Percentiles rank a stretch among this genome's conserved stretches.
Evolutionary conservation across 106 monocot genomes (phyloP).

Genomic region (Narthecium ossifragum): DNA sequence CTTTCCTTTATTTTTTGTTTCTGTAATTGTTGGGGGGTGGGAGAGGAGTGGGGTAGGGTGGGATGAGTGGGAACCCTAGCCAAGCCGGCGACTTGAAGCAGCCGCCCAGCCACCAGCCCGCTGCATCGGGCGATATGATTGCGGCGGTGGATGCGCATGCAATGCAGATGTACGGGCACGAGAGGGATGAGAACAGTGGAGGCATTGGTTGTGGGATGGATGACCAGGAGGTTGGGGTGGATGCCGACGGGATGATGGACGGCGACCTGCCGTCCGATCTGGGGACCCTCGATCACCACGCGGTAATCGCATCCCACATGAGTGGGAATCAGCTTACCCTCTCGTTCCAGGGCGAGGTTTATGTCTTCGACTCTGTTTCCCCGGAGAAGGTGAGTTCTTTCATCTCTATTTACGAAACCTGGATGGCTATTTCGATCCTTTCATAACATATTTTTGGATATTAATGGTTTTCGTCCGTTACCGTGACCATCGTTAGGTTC

Average conservation of each 20-base stretch:
- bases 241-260: slow-evolving; percentile 1
- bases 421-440: neutral
- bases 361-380: slow-evolving; percentile 92
- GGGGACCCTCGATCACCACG: neutral
- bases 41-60: neutral
- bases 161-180: neutral
- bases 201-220: no score
- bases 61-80: slow-evolving; percentile 2
- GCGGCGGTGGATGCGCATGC: neutral
- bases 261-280: neutral
- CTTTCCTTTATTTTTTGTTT: neutral
- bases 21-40: neutral
- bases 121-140: neutral
- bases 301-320: neutral
- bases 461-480: no score
- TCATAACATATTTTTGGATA: neutral
- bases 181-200: neutral
- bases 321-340: slow-evolving; percentile 75
- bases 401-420: neutral
- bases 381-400: slow-evolving; percentile 71
- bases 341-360: slow-evolving; percentile 93
- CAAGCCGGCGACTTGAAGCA: neutral
- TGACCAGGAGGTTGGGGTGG: neutral
- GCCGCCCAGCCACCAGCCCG: neutral
- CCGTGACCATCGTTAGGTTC: slow-evolving; percentile 55